Percentiles rank a stretch among this genome's conserved stretches.
These are phyloP conservation scores for Tulasnella sp. DNA, from an alignment of 768 basidiomycete species.

Conservation along the genomic window DNA sequence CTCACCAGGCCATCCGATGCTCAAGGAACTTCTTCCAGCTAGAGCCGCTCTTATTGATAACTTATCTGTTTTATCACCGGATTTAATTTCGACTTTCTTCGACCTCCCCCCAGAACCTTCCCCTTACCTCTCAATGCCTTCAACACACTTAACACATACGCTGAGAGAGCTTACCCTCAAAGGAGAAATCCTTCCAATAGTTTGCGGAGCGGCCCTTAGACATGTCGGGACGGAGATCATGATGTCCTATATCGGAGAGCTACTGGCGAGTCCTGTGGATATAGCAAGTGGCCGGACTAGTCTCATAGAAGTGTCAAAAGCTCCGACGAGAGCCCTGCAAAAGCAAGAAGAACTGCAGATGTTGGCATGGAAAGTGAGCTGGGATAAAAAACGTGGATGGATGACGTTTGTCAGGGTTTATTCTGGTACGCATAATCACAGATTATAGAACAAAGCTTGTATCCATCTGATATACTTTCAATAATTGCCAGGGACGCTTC, in stretches of 20 bases:
- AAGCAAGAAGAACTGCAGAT: constrained; percentile 31
- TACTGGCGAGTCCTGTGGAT: constrained; percentile 67
- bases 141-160: constrained; percentile 41
- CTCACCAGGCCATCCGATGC: constrained; percentile 44
- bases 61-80: constrained; percentile 67
- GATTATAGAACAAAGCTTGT: background rate
- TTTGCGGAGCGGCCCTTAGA: constrained; percentile 72
- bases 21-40: constrained; percentile 51
- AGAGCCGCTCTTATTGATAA: constrained; percentile 62
- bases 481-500: constrained; percentile 46
- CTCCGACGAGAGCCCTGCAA: background rate
- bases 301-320: constrained; percentile 9
- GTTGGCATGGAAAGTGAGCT: constrained; percentile 79
- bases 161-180: constrained; percentile 54
- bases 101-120: constrained; percentile 41
- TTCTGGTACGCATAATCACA: constrained; percentile 42
- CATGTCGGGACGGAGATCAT: constrained; percentile 70
- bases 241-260: constrained; percentile 69
- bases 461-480: constrained; percentile 1
- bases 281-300: constrained; percentile 35
- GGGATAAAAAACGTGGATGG: constrained; percentile 77
- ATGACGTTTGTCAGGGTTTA: constrained; percentile 88
- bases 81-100: constrained; percentile 62
- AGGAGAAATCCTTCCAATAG: constrained; percentile 57
- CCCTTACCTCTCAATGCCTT: constrained; percentile 50